Evolutionary conservation across 2,329 filamentous ascomycete species (phyloP).

Genomic region (Xylariaceae sp.): DNA sequence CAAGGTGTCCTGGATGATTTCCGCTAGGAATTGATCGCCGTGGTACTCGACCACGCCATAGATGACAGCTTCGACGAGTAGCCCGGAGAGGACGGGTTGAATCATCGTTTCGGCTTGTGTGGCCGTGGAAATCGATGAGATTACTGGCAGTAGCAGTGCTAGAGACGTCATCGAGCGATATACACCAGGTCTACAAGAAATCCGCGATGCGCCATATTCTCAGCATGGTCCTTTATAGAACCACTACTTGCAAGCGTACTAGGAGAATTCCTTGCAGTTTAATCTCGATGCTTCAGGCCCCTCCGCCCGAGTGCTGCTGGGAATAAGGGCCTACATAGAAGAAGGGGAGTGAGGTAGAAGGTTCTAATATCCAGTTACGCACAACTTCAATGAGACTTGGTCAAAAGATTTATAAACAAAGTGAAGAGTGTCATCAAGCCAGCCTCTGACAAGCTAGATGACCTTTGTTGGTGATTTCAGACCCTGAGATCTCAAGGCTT

Average conservation of each 20-base stretch:
- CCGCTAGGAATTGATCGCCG: constrained; percentile 9
- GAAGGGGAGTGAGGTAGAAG: background rate
- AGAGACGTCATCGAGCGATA: background rate
- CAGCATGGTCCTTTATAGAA: background rate
- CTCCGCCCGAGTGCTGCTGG: background rate
- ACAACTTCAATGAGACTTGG: background rate
- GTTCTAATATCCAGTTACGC: background rate
- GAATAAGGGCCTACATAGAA: background rate
- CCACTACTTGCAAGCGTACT: background rate
- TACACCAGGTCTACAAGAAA: background rate
- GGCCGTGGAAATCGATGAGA: background rate
- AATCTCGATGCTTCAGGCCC: background rate
- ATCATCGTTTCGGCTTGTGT: constrained; percentile 6
- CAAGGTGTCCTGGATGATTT: constrained; percentile 17
- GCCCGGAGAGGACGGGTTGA: background rate
- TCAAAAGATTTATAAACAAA: background rate
- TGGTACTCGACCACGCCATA: constrained; percentile 14
- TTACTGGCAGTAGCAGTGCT: background rate
- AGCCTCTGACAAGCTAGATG: background rate
- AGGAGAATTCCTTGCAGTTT: background rate
- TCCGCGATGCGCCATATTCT: background rate
- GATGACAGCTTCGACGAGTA: constrained; percentile 17
- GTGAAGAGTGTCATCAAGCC: background rate
- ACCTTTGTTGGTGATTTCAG: background rate
- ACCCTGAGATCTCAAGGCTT: background rate